phyloP scores from a whole-genome alignment of 1,139 yeast genomes.

The Magnusiomyces tetraspermus region DNA sequence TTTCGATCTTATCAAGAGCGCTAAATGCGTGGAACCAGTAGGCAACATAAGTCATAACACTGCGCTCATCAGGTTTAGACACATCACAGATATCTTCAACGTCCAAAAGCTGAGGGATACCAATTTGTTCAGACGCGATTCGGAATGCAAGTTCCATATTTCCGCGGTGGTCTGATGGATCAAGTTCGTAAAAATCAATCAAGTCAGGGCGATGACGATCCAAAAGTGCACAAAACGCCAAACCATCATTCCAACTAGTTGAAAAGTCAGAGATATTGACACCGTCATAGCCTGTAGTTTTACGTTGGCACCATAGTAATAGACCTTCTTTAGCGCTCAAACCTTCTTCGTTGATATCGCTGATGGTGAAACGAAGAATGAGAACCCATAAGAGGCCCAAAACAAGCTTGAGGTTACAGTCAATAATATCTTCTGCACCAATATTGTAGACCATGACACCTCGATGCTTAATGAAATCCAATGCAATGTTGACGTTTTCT shows the following conservation, averaged over 20 bases:
- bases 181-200: slow-evolving; percentile 34
- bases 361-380: slow-evolving; percentile 43
- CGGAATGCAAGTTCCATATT: slow-evolving; percentile 34
- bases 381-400: slow-evolving; percentile 59
- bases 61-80: slow-evolving; percentile 52
- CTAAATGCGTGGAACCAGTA: slow-evolving; percentile 54
- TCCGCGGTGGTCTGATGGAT: slow-evolving; percentile 26
- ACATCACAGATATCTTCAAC: slow-evolving; percentile 46
- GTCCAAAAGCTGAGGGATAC: slow-evolving; percentile 51
- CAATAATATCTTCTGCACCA: slow-evolving; percentile 60
- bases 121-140: slow-evolving; percentile 38
- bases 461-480: slow-evolving; percentile 46
- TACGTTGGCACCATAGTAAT: slow-evolving; percentile 38
- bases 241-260: slow-evolving; percentile 40
- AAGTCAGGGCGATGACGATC: slow-evolving; percentile 39
- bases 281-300: slow-evolving; percentile 35
- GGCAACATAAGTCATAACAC: slow-evolving; percentile 55
- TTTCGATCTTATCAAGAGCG: slow-evolving; percentile 33
- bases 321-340: slow-evolving; percentile 38
- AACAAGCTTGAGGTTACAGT: slow-evolving; percentile 54
- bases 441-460: slow-evolving; percentile 48
- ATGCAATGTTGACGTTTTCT: slow-evolving; percentile 51
- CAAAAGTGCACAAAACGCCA: slow-evolving; percentile 41
- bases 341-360: slow-evolving; percentile 39
- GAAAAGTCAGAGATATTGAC: slow-evolving; percentile 37